Conservation (phyloP, 345 rosid species). For the Streptanthus diversifolius region DNA sequence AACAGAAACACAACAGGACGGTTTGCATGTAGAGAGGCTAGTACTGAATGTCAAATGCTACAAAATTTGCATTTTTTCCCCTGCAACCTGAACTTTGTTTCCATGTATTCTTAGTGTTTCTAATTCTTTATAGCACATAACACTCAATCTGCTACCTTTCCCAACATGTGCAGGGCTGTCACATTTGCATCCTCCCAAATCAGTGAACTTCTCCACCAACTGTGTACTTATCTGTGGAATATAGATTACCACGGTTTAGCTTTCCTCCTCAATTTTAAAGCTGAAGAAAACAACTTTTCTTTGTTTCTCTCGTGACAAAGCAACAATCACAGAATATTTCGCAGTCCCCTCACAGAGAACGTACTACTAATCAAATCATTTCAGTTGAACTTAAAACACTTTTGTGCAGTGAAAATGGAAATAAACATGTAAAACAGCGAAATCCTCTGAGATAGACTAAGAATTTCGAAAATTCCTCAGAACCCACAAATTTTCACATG, state of each 20-base stretch:
- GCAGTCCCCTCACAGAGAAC: neutral
- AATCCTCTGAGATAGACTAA: neutral
- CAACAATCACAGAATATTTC: neutral
- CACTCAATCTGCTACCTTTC: constrained; percentile 42
- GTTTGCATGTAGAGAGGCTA: neutral
- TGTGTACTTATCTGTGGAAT: constrained; percentile 41
- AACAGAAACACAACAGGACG: neutral
- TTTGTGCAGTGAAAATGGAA: neutral
- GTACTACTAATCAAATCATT: constrained; percentile 3
- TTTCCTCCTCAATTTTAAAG: too few relatives aligned
- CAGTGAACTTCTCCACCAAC: constrained; percentile 50
- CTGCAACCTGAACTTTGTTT: neutral
- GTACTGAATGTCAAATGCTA: neutral
- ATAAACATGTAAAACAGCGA: neutral
- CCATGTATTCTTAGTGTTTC: neutral
- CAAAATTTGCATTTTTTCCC: neutral
- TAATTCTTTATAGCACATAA: neutral
- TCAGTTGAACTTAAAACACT: neutral
- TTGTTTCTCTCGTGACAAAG: neutral
- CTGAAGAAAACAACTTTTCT: neutral
- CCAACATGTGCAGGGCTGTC: constrained; percentile 53
- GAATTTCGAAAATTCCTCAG: neutral
- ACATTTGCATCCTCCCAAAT: constrained; percentile 56
- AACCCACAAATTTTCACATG: neutral
- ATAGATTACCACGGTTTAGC: neutral